Evolutionary conservation across 345 rosid species (phyloP).

Genomic region (Geranium rotundifolium): DNA sequence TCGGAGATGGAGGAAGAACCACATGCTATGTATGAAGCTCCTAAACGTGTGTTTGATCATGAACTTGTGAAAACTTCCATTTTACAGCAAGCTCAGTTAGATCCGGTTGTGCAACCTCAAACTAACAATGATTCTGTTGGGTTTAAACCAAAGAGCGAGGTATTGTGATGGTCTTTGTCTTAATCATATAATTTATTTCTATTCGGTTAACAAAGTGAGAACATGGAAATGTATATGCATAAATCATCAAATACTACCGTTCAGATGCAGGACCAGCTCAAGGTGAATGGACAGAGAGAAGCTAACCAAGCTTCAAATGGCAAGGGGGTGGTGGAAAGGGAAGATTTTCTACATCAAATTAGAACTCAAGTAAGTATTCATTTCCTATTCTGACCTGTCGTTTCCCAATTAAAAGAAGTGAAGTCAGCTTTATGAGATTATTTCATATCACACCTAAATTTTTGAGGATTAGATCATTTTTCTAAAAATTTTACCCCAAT

Average conservation of each 20-base stretch:
- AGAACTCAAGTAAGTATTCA: constrained; percentile 57
- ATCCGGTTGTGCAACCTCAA: constrained; percentile 24
- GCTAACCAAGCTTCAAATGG: constrained; percentile 23
- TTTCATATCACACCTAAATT: too few relatives aligned
- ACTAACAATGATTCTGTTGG: constrained; percentile 12
- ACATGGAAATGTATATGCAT: constrained; percentile 7
- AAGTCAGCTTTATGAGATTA: too few relatives aligned
- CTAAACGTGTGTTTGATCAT: constrained; percentile 23
- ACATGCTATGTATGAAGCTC: constrained; percentile 22
- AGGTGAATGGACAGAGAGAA: constrained; percentile 29
- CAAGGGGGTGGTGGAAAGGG: constrained; percentile 44
- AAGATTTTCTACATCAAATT: constrained; percentile 75
- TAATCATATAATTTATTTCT: background rate
- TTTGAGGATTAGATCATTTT: too few relatives aligned
- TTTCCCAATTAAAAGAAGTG: too few relatives aligned
- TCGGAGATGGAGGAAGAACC: constrained; percentile 23
- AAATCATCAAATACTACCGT: constrained; percentile 12
- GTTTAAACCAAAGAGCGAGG: constrained; percentile 25
- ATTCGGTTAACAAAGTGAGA: background rate
- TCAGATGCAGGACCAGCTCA: constrained; percentile 34
- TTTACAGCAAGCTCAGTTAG: constrained; percentile 22
- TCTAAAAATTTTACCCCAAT: too few relatives aligned
- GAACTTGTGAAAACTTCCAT: constrained; percentile 19
- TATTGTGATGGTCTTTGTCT: constrained; percentile 7
- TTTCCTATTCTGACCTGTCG: background rate